phyloP scores from a whole-genome alignment of 169 alveolate genomes.

The Plasmodium billcollinsi region DNA sequence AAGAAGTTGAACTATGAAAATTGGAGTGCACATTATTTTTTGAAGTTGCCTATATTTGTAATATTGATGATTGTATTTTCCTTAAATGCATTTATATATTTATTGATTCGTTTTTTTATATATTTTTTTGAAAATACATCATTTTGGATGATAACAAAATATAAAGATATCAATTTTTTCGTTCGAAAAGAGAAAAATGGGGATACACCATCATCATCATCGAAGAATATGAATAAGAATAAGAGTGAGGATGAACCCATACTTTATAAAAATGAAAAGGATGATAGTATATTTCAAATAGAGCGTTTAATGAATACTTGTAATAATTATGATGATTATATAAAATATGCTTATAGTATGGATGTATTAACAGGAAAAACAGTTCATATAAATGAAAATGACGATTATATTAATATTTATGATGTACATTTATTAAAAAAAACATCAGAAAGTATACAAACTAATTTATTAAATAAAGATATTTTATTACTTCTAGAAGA shows the following conservation, averaged over 20 bases:
- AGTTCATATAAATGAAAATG: constrained; percentile 58
- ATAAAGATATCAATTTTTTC: constrained; percentile 18
- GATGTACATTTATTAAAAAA: constrained; percentile 73
- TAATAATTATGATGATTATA: constrained; percentile 45
- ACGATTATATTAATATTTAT: constrained; percentile 61
- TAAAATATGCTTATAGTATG: constrained; percentile 68
- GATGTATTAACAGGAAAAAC: constrained; percentile 66
- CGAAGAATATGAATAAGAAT: neutral
- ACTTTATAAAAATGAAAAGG: neutral
- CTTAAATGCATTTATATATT: constrained; percentile 63
- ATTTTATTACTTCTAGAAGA: constrained; percentile 55
- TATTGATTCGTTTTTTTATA: constrained; percentile 46
- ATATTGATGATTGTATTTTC: constrained; percentile 41
- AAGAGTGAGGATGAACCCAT: neutral
- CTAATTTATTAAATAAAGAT: constrained; percentile 26
- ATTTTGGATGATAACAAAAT: constrained; percentile 43
- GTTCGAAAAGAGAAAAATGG: neutral
- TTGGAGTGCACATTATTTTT: constrained; percentile 51
- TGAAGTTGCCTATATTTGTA: constrained; percentile 62
- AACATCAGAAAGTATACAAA: constrained; percentile 53
- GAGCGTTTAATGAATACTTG: constrained; percentile 45
- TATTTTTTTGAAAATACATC: constrained; percentile 43
- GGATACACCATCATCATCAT: neutral
- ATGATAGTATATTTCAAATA: constrained; percentile 46
- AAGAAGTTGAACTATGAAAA: constrained; percentile 36